Conservation (phyloP, 768 basidiomycete genomes). For the Udeniomyces megalosporus region DNA sequence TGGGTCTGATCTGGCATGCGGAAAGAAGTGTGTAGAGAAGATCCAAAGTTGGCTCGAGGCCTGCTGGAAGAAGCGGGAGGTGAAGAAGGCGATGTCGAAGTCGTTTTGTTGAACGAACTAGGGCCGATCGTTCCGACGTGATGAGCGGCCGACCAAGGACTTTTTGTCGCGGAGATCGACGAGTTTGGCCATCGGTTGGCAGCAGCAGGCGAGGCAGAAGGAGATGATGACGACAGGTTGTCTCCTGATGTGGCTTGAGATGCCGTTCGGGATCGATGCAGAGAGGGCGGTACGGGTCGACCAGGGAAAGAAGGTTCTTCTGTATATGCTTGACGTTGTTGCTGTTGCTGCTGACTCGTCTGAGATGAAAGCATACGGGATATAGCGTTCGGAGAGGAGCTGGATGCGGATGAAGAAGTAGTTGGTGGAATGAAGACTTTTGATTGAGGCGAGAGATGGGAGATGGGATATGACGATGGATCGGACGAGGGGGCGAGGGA, state of each 20-base stretch:
- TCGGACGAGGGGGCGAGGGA: too few species aligned
- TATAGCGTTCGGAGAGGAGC: too few species aligned
- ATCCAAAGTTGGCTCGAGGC: neutral
- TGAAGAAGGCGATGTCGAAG: neutral
- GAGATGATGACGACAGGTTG: slow-evolving; percentile 39
- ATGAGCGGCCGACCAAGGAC: neutral
- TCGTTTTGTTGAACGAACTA: neutral
- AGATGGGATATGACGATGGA: too few species aligned
- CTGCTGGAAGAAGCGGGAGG: neutral
- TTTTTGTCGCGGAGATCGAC: neutral
- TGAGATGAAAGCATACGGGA: too few species aligned
- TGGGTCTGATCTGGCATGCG: too few species aligned
- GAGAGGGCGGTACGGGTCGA: neutral
- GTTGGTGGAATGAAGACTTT: neutral
- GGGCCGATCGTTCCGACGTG: slow-evolving; percentile 8
- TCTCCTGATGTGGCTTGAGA: neutral
- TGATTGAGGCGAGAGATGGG: neutral
- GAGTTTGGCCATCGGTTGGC: slow-evolving; percentile 19
- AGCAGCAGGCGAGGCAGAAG: slow-evolving; percentile 32
- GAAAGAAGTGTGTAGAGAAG: neutral
- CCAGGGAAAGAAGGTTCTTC: too few species aligned
- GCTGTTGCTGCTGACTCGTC: too few species aligned
- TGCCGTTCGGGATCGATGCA: neutral
- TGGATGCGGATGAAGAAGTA: too few species aligned
- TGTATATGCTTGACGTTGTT: too few species aligned